A percentile compares a stretch with the other conserved stretches of the same genome.
phyloP scores from a whole-genome alignment of 441 rosid species.

The Croton setiger region DNA sequence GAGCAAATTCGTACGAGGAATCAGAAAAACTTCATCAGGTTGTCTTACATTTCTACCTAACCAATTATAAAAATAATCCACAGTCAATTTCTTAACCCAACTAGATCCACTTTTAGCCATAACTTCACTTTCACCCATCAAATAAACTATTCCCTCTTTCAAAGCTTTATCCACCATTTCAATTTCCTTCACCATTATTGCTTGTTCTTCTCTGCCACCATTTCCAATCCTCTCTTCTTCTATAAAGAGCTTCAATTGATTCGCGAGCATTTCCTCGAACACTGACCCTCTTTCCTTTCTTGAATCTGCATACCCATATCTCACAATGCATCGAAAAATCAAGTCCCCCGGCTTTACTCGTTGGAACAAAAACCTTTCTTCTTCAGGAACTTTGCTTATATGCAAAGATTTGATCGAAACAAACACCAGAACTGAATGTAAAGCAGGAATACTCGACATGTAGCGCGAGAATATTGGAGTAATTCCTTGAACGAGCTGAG shows the following conservation, averaged over 20 bases:
- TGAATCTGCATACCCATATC: slow-evolving; percentile 19
- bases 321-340: slow-evolving; percentile 20
- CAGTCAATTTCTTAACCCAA: slow-evolving; percentile 11
- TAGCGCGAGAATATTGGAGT: slow-evolving; percentile 26
- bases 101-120: slow-evolving; percentile 14
- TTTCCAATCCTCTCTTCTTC: background rate
- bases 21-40: slow-evolving; percentile 22
- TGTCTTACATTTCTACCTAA: slow-evolving; percentile 17
- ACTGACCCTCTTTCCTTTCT: background rate
- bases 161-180: slow-evolving; percentile 14
- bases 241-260: slow-evolving; percentile 17
- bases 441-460: slow-evolving; percentile 16
- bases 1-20: slow-evolving; percentile 19
- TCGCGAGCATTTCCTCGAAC: slow-evolving; percentile 16
- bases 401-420: slow-evolving; percentile 19
- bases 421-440: slow-evolving; percentile 26
- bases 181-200: background rate
- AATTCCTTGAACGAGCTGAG: slow-evolving; percentile 26
- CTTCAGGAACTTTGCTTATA: background rate
- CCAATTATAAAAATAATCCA: slow-evolving; percentile 20
- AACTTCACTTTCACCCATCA: slow-evolving; percentile 23
- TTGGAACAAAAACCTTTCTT: slow-evolving; percentile 23
- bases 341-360: slow-evolving; percentile 5
- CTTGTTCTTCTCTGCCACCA: no score
- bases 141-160: slow-evolving; percentile 19